These are phyloP conservation scores for Juncus effusus DNA, from an alignment of 176 grass and related monocot species.

Conservation along the genomic window DNA sequence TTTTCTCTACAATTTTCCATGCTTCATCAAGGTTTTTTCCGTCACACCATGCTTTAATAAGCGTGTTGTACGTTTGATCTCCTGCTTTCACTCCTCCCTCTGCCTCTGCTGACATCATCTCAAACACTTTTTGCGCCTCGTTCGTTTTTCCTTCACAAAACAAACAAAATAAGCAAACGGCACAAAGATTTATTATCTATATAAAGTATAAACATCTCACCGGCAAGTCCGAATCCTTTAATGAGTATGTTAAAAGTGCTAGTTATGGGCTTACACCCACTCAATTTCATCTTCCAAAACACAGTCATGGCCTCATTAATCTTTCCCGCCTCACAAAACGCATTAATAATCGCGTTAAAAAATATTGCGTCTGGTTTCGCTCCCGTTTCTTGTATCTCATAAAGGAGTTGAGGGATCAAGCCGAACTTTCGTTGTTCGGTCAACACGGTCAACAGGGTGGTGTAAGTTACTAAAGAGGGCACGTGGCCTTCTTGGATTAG, in stretches of 20 bases:
- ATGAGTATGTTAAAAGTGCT: constrained; percentile 96
- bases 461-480: constrained; percentile 84
- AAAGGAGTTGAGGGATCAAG: constrained; percentile 56
- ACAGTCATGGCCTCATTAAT: constrained; percentile 78
- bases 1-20: constrained; percentile 52
- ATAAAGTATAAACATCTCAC: constrained; percentile 1
- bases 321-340: constrained; percentile 64
- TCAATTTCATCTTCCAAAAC: constrained; percentile 76
- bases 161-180: too few species aligned
- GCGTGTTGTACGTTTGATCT: constrained; percentile 80
- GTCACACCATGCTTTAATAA: constrained; percentile 97
- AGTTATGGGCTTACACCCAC: constrained; percentile 49
- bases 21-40: constrained; percentile 54
- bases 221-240: constrained; percentile 79
- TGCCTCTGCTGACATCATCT: constrained; percentile 51
- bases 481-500: constrained; percentile 65
- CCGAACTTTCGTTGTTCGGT: constrained; percentile 65
- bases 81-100: constrained; percentile 31
- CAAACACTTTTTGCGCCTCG: constrained; percentile 61
- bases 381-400: constrained; percentile 60
- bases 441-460: constrained; percentile 53
- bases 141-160: constrained; percentile 39
- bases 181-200: too few species aligned
- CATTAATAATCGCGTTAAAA: constrained; percentile 87
- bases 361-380: constrained; percentile 76